Percentiles rank a stretch among this genome's conserved stretches.
Conservation (phyloP, 257 asterid genomes). For the Oldenlandia corymbosa region DNA sequence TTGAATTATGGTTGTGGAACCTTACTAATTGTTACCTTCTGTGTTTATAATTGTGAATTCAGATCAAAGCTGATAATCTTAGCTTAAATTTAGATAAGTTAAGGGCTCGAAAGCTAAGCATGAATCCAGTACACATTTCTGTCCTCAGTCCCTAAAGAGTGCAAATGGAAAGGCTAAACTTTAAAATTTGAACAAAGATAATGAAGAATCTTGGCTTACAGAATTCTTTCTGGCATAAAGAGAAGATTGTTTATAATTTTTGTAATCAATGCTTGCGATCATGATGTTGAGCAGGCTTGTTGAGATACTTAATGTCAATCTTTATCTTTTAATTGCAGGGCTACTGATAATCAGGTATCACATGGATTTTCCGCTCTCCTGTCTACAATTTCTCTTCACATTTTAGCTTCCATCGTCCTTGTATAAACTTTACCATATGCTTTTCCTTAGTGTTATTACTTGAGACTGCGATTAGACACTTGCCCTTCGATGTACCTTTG, state of each 20-base stretch:
- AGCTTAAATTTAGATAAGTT: neutral
- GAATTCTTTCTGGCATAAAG: neutral
- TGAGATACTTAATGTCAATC: conserved; percentile 19
- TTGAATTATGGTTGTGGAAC: no score
- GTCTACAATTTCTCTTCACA: neutral
- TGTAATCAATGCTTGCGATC: neutral
- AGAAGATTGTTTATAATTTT: neutral
- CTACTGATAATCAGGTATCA: conserved; percentile 86
- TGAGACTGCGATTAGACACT: neutral
- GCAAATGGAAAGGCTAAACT: no score
- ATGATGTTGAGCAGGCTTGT: neutral
- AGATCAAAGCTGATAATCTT: neutral
- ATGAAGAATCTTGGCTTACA: neutral
- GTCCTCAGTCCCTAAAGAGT: neutral
- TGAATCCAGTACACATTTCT: neutral
- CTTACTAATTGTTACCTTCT: no score
- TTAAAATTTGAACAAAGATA: neutral
- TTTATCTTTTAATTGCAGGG: conserved; percentile 65
- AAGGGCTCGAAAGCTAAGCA: neutral
- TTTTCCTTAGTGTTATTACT: neutral
- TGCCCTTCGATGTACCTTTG: neutral
- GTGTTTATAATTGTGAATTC: no score
- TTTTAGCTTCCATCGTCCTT: neutral
- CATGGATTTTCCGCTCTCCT: neutral
- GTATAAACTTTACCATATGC: neutral